These are phyloP conservation scores for Syncephalastrum contaminatum DNA, from an alignment of 371 early-diverging fungal species.

Conservation along the genomic window DNA sequence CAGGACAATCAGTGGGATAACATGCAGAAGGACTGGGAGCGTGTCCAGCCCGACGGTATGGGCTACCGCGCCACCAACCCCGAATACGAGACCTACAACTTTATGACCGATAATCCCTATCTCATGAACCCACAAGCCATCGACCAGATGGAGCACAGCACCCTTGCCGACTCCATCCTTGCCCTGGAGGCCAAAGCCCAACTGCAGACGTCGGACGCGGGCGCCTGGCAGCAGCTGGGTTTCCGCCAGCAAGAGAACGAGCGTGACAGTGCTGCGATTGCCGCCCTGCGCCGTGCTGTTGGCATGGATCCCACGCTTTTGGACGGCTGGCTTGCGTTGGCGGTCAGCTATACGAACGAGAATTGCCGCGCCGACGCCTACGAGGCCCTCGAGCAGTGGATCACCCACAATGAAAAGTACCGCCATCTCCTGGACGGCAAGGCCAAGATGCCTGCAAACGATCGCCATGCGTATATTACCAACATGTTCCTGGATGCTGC, in stretches of 20 bases:
- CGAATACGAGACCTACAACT: slow-evolving; percentile 72
- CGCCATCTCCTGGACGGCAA: slow-evolving; percentile 20
- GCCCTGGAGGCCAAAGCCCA: slow-evolving; percentile 93
- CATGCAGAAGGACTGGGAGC: slow-evolving; percentile 78
- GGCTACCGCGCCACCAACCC: slow-evolving; percentile 68
- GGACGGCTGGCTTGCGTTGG: slow-evolving; percentile 83
- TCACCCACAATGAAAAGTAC: slow-evolving; percentile 73
- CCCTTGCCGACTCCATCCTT: slow-evolving; percentile 82
- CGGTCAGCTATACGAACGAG: slow-evolving; percentile 95
- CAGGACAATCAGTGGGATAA: slow-evolving; percentile 78
- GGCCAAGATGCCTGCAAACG: slow-evolving; percentile 14
- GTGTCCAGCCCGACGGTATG: slow-evolving; percentile 44
- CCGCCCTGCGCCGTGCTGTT: slow-evolving; percentile 82
- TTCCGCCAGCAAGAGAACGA: slow-evolving; percentile 95
- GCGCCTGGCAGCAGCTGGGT: slow-evolving; percentile 87
- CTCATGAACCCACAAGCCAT: slow-evolving; percentile 44
- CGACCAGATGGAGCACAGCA: slow-evolving; percentile 46
- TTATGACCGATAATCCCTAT: slow-evolving; percentile 81
- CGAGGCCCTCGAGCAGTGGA: slow-evolving; percentile 87
- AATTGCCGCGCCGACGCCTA: slow-evolving; percentile 82
- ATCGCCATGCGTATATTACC: slow-evolving; percentile 70
- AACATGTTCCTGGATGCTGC: slow-evolving; percentile 80
- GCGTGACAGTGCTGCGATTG: slow-evolving; percentile 88
- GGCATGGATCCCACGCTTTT: slow-evolving; percentile 66
- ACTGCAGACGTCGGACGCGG: slow-evolving; percentile 73